Evolutionary conservation across 768 basidiomycete genomes (phyloP), one percentile per base, ranked within the genome.

Genomic region (Leccinum longicurvipes): DNA sequence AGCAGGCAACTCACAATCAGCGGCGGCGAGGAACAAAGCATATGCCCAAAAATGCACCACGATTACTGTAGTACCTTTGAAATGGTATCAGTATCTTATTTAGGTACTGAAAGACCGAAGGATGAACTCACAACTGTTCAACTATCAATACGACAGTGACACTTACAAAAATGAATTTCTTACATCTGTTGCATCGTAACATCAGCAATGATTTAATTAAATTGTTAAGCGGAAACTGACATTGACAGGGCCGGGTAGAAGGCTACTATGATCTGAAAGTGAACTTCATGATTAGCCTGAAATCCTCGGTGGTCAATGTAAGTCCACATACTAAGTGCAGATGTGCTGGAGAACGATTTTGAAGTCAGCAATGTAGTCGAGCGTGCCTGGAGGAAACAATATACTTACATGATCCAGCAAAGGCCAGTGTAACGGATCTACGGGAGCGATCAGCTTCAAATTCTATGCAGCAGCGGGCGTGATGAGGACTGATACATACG

Each of bases 351-450:
- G 17, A 8, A 32, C 21, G n/a, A 21, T 11, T 24, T 15, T 1
- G 14, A 19, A 23, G 31, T 60, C 14, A 47, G 25, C 11, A 6
- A 36, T 29, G 10, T 10, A 21, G n/a, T 17, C 24, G 1, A 27
- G 28, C 15, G 29, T 24, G 6, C 11, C 10, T 3, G 7, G 17
- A 4, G 4, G 17, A 2, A 28, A 14, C 6, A 1, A 7, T 19
- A 39, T 5, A 56, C 63, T 1, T 41, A 64, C 63, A 58, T 8
- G 10, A 31, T n/a, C 53, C 56, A 56, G 44, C 54, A 54, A 36
- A 63, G 27, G 21, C 63, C 59, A 0, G 45, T 5, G 19, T 58
- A 64, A 28, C 63, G 63, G 9, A 65, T 47, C 63, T 64, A 21
- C 24, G 1, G 1, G 12, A n/a, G 11, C 0, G 4, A 2, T 46